Conservation (phyloP, 2,329 filamentous ascomycete genomes). For the Colletotrichum sp. region DNA sequence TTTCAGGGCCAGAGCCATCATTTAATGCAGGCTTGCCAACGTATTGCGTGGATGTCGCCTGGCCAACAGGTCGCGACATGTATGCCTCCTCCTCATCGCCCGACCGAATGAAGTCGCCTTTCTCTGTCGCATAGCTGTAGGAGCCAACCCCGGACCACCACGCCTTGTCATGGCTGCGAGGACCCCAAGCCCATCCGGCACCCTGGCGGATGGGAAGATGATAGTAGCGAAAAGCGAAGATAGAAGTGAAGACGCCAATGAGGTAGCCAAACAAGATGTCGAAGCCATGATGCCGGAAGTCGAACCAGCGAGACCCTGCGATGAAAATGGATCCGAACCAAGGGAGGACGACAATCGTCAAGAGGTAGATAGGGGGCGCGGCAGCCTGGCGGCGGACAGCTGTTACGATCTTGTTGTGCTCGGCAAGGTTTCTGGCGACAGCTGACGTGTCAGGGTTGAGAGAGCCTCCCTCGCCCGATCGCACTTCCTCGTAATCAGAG, state of each 20-base stretch:
- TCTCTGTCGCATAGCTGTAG: slow-evolving; percentile 58
- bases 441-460: slow-evolving; percentile 9
- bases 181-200: slow-evolving; percentile 89
- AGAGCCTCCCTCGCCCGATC: slow-evolving; percentile 5
- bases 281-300: slow-evolving; percentile 91
- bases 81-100: slow-evolving; percentile 35
- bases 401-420: slow-evolving; percentile 43
- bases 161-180: slow-evolving; percentile 72
- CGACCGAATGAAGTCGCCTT: slow-evolving; percentile 28
- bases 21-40: slow-evolving; percentile 4
- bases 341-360: slow-evolving; percentile 73
- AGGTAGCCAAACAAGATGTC: slow-evolving; percentile 87
- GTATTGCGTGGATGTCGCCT: slow-evolving; percentile 10
- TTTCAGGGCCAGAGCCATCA: slow-evolving; percentile 4
- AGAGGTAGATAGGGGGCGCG: slow-evolving; percentile 81
- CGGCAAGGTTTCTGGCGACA: slow-evolving; percentile 33
- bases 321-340: slow-evolving; percentile 81
- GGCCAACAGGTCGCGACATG: background rate
- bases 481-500: slow-evolving; percentile 35
- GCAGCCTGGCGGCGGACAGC: slow-evolving; percentile 76
- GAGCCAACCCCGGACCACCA: slow-evolving; percentile 79
- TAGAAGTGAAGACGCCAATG: slow-evolving; percentile 74
- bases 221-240: slow-evolving; percentile 84
- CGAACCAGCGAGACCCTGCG: slow-evolving; percentile 82
- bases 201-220: slow-evolving; percentile 81